Percentiles rank a stretch among this genome's conserved stretches.
Conservation (phyloP, 1,284 basidiomycete species). For the Ceratobasidium sp. region DNA sequence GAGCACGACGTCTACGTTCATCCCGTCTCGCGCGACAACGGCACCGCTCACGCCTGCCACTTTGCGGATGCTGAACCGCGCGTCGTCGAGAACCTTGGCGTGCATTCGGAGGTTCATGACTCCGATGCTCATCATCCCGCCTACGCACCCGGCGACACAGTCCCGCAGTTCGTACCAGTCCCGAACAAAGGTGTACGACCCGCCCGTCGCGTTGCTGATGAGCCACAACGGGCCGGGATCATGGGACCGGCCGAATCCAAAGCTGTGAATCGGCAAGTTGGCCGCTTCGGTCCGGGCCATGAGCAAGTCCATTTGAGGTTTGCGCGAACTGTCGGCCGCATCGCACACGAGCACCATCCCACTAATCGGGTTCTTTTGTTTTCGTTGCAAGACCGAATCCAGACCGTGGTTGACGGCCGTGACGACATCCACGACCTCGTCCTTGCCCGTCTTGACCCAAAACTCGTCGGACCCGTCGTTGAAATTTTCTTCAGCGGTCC, state of each 20-base stretch:
- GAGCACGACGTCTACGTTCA: slow-evolving; percentile 95
- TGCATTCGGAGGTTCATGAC: slow-evolving; percentile 90
- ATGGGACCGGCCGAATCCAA: slow-evolving; percentile 95
- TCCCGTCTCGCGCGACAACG: slow-evolving; percentile 86
- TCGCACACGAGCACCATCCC: slow-evolving; percentile 95
- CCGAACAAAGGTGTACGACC: slow-evolving; percentile 97
- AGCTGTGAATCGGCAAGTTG: slow-evolving; percentile 90
- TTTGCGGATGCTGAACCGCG: slow-evolving; percentile 84
- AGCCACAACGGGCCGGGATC: slow-evolving; percentile 99
- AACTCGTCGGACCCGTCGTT: slow-evolving; percentile 71
- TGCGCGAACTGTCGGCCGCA: slow-evolving; percentile 85
- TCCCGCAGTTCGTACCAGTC: slow-evolving; percentile 95
- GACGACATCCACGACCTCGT: slow-evolving; percentile 95
- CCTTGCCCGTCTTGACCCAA: slow-evolving; percentile 76
- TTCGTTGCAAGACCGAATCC: slow-evolving; percentile 93
- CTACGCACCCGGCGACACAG: slow-evolving; percentile 89
- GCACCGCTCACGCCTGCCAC: slow-evolving; percentile 85
- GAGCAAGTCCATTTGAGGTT: slow-evolving; percentile 99
- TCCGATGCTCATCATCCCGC: slow-evolving; percentile 93
- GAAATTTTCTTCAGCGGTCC: slow-evolving; percentile 54
- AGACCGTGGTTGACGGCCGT: slow-evolving; percentile 94
- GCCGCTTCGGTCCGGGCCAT: slow-evolving; percentile 95
- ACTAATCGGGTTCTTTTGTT: slow-evolving; percentile 86
- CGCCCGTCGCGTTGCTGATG: slow-evolving; percentile 95
- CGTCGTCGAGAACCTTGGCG: slow-evolving; percentile 81